Evolutionary conservation across 1,284 basidiomycete species (phyloP).

Genomic region (Rhodotorula sp.): DNA sequence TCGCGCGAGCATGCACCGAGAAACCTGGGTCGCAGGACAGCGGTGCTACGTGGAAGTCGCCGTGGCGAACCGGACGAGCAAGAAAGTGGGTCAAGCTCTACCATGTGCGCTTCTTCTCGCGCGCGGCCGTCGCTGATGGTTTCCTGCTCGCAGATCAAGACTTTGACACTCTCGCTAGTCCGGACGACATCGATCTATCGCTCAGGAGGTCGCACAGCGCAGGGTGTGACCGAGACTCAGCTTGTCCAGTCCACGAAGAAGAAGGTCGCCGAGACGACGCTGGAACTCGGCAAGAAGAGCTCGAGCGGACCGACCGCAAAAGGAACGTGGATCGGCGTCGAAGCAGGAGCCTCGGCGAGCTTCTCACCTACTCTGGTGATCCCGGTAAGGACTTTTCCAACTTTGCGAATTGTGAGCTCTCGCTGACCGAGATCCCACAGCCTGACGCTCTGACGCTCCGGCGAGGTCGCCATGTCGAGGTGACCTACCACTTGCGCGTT

Average conservation of each 20-base stretch:
- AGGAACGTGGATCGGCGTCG: constrained; percentile 83
- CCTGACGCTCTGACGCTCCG: constrained; percentile 69
- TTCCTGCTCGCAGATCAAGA: constrained; percentile 56
- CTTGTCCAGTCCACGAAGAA: constrained; percentile 59
- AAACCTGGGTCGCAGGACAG: constrained; percentile 83
- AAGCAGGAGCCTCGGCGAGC: constrained; percentile 60
- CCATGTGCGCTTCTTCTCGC: background rate
- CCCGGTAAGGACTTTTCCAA: constrained; percentile 60
- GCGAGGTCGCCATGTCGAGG: constrained; percentile 73
- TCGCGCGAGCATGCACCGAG: constrained; percentile 68
- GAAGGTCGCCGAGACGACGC: constrained; percentile 62
- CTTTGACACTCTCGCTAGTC: constrained; percentile 65
- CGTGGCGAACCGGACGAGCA: constrained; percentile 72
- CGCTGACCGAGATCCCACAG: constrained; percentile 50
- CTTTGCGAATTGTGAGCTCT: too few species aligned
- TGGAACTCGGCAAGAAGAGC: constrained; percentile 66
- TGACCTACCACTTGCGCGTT: constrained; percentile 72
- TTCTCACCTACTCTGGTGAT: constrained; percentile 65
- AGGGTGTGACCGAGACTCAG: background rate
- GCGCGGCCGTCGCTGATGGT: too few species aligned
- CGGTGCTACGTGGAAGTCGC: constrained; percentile 68
- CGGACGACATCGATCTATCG: constrained; percentile 69
- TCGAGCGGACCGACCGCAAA: constrained; percentile 71
- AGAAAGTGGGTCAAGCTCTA: constrained; percentile 51
- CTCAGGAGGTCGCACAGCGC: constrained; percentile 53